Base-by-base conservation (phyloP, 768 basidiomycete species). In the Lentinula lateritia region DNA sequence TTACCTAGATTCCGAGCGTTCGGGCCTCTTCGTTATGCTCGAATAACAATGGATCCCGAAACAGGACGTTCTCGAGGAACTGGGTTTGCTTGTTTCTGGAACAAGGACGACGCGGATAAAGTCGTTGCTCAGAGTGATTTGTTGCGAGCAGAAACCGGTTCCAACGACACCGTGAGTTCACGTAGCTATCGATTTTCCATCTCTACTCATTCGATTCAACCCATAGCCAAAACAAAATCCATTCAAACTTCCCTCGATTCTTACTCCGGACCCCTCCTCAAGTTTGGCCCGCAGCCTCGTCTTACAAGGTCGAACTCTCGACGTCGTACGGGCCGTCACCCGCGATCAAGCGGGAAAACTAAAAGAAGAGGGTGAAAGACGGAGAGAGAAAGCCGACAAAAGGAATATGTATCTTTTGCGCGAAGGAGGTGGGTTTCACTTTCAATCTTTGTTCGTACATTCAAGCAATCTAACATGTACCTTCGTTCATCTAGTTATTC, bases 11-110 rank as follows among this genome's bases (percentile, higher is more conserved):
- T 99, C 78, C 90, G 94, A 23, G 75, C 86, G 0, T 98, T 95
- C 70, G 97, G 97, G 0, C 88, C 93, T 5, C 78, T 99, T 16
- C 90, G 95, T 23, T 99, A 98, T 71, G 95, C 92, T 4, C 86
- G 93, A 20, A 91, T 98, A 56, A 90, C 95, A 0, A 77, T 94
- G 73, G 97, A 98, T 66, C 80, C 77, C 6, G 84, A 79, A 1
- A 93, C 89, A 1, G 92, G 89, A 16, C 88, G 95, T 50, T 94
- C 96, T 23, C 82, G 94, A 50, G 97, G 97, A 28, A 96, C 95
- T 6, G 97, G 95, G 3, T 99, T 99, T 70, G 94, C 89, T 2
- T 98, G 95, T 71, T 98, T 96, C 75, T 98, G 96, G 95, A 93
- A 95, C 61, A 86, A 83, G 63, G 90, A 87, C 64, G 90, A 95